A percentile compares a stretch with the other conserved stretches of the same genome.
Conservation (phyloP, 2,329 filamentous ascomycete genomes). For the Chaetomiaceae sp. region DNA sequence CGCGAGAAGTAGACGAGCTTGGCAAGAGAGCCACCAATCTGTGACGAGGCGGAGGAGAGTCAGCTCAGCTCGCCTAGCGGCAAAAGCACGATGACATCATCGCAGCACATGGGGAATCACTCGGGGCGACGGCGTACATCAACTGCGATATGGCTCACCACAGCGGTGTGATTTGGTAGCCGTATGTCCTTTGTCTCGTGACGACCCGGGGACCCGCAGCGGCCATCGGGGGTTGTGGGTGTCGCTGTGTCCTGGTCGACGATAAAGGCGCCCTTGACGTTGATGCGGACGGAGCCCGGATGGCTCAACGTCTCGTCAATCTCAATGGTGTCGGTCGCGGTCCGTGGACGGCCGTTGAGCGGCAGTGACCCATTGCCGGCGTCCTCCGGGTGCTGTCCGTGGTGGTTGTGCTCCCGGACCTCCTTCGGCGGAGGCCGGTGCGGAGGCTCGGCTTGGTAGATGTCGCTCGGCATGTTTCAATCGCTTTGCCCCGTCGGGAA, state of each 20-base stretch:
- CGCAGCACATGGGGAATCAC: slow-evolving; percentile 12
- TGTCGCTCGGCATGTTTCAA: slow-evolving; percentile 24
- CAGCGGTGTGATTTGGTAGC: slow-evolving; percentile 89
- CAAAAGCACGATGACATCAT: slow-evolving; percentile 24
- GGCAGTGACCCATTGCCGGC: neutral
- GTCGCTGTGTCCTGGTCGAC: slow-evolving; percentile 71
- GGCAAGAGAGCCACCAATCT: slow-evolving; percentile 93
- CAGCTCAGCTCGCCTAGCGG: slow-evolving; percentile 2
- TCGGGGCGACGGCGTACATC: slow-evolving; percentile 61
- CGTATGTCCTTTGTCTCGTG: slow-evolving; percentile 86
- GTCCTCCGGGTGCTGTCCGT: neutral
- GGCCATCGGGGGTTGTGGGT: slow-evolving; percentile 42
- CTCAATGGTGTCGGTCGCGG: slow-evolving; percentile 46
- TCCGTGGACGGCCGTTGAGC: slow-evolving; percentile 31
- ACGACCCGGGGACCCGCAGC: slow-evolving; percentile 44
- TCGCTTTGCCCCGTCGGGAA: slow-evolving; percentile 3
- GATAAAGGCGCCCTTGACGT: slow-evolving; percentile 94
- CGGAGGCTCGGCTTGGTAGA: slow-evolving; percentile 26
- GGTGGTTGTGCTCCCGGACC: slow-evolving; percentile 5
- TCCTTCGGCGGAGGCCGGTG: slow-evolving; percentile 4
- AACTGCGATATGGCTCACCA: slow-evolving; percentile 94
- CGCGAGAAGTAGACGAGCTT: slow-evolving; percentile 97
- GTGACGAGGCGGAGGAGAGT: slow-evolving; percentile 19
- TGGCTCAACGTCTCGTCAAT: slow-evolving; percentile 58
- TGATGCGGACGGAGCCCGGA: slow-evolving; percentile 79